These are phyloP conservation scores for Cercospora canescens DNA, from an alignment of 2,329 filamentous ascomycete genomes.

Conservation along the genomic window DNA sequence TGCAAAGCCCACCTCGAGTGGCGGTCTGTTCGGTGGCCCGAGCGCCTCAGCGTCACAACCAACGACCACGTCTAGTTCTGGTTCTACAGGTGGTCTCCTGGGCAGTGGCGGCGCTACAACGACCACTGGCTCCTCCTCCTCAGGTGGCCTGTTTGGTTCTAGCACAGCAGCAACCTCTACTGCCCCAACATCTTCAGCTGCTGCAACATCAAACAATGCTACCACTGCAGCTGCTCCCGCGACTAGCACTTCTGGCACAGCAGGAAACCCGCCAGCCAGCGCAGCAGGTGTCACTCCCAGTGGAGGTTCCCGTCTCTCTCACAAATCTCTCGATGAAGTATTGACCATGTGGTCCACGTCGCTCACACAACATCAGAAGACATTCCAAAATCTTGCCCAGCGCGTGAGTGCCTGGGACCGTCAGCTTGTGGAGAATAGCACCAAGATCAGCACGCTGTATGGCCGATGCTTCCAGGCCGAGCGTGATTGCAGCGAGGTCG, in stretches of 20 bases:
- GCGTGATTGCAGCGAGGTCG: constrained; percentile 87
- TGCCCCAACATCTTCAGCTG: neutral
- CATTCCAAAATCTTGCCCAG: constrained; percentile 87
- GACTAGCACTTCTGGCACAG: neutral
- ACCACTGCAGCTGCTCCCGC: neutral
- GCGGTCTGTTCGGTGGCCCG: constrained; percentile 2
- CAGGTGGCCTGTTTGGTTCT: constrained; percentile 13
- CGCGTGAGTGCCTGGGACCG: constrained; percentile 91
- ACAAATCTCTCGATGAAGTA: constrained; percentile 99
- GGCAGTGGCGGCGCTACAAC: neutral
- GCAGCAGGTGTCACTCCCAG: constrained; percentile 80
- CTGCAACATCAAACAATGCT: neutral
- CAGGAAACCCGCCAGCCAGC: constrained; percentile 10
- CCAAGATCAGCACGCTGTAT: constrained; percentile 93
- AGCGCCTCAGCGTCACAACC: constrained; percentile 3
- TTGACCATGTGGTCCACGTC: constrained; percentile 96
- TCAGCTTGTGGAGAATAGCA: constrained; percentile 86
- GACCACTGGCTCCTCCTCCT: constrained; percentile 5
- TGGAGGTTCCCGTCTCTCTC: constrained; percentile 82
- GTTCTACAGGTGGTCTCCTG: neutral
- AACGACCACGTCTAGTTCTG: constrained; percentile 4
- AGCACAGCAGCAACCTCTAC: constrained; percentile 2
- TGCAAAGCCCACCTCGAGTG: constrained; percentile 3
- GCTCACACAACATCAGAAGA: constrained; percentile 92
- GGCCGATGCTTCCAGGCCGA: constrained; percentile 91